phyloP scores from a whole-genome alignment of 139 green algal genomes.

The Volvox africanus region DNA sequence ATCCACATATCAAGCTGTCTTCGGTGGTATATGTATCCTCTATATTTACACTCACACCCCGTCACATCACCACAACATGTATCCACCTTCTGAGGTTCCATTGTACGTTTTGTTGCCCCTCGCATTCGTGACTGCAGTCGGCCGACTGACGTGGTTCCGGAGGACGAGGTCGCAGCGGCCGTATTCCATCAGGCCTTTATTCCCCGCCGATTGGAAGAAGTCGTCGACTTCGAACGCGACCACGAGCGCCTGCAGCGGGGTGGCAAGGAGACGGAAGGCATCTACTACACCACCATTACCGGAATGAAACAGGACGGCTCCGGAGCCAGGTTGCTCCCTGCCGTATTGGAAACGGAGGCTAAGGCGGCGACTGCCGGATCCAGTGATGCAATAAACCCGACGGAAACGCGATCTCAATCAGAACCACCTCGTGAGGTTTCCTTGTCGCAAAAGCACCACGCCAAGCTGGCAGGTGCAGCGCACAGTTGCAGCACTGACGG shows the following conservation, averaged over 20 bases:
- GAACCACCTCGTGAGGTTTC: too few relatives aligned
- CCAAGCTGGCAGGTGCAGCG: too few relatives aligned
- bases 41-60: too few relatives aligned
- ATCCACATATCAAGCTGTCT: too few relatives aligned
- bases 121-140: slow-evolving; percentile 49
- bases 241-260: slow-evolving; percentile 70
- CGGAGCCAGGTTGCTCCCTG: slow-evolving; percentile 51
- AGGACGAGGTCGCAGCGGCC: slow-evolving; percentile 69
- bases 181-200: slow-evolving; percentile 96
- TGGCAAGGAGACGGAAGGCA: slow-evolving; percentile 79
- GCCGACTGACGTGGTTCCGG: slow-evolving; percentile 49
- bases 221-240: slow-evolving; percentile 91
- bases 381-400: neutral
- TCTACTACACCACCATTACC: slow-evolving; percentile 89
- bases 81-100: too few relatives aligned
- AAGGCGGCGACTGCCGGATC: neutral
- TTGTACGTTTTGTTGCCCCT: neutral
- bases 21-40: too few relatives aligned
- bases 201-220: slow-evolving; percentile 91
- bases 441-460: too few relatives aligned
- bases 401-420: too few relatives aligned
- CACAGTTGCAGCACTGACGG: too few relatives aligned
- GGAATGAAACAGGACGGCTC: slow-evolving; percentile 69
- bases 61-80: too few relatives aligned
- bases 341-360: slow-evolving; percentile 40